Conservation (phyloP, 257 asterid genomes). For the Lycium barbarum region DNA sequence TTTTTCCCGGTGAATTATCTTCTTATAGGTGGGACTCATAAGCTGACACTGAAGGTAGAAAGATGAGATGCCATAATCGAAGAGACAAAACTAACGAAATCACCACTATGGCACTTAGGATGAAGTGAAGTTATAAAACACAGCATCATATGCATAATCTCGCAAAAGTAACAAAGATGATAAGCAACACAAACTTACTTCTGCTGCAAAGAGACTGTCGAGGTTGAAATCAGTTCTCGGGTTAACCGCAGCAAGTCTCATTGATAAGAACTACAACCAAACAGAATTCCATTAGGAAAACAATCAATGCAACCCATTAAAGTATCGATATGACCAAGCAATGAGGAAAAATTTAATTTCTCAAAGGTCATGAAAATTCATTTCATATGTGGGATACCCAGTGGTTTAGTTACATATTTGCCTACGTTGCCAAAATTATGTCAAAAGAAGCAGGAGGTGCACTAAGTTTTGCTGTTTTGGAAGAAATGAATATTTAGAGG, state of each 20-base stretch:
- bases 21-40: conserved; percentile 1
- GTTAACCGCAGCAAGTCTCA: conserved; percentile 91
- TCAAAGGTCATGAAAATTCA: background rate
- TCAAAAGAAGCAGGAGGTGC: background rate
- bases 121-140: background rate
- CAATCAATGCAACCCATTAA: background rate
- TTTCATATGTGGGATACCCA: background rate
- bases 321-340: background rate
- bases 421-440: background rate
- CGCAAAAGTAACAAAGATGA: background rate
- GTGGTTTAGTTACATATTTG: background rate
- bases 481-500: conserved; percentile 8
- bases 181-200: conserved; percentile 52
- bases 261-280: conserved; percentile 73
- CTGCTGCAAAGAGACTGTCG: conserved; percentile 66
- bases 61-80: background rate
- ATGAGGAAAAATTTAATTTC: background rate
- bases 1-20: background rate
- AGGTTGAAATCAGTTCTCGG: conserved; percentile 77
- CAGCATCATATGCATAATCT: background rate
- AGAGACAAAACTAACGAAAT: background rate
- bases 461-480: background rate
- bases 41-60: background rate
- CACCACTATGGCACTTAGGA: background rate
- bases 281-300: conserved; percentile 34